A percentile compares a stretch with the other conserved stretches of the same genome.
phyloP scores from a whole-genome alignment of 1,284 basidiomycete genomes.

The Peniophora sp. region DNA sequence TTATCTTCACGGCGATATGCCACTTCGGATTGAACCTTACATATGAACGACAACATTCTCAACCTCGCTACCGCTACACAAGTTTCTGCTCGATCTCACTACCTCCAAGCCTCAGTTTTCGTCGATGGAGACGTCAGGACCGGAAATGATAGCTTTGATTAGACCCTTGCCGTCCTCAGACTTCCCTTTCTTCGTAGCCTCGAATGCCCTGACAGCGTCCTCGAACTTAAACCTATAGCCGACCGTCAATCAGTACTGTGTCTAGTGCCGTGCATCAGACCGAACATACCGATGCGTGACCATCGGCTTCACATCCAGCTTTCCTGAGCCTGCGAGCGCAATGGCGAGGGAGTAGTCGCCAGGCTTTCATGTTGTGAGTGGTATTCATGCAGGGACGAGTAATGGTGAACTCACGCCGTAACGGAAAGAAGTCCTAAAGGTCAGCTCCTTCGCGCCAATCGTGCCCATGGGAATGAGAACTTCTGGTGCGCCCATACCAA shows the following conservation, averaged over 20 bases:
- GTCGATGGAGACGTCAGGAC: conserved; percentile 45
- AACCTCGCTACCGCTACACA: no score
- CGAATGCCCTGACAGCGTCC: conserved; percentile 74
- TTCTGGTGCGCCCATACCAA: conserved; percentile 67
- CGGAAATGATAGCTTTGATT: conserved; percentile 73
- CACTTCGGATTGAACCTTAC: no score
- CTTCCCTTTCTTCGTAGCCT: conserved; percentile 72
- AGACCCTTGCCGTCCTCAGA: conserved; percentile 69
- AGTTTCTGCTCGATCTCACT: no score
- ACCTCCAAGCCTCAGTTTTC: conserved; percentile 11
- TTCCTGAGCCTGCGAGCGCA: conserved; percentile 69
- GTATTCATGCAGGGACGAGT: conserved; percentile 1
- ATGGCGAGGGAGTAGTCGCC: conserved; percentile 85
- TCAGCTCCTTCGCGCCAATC: conserved; percentile 70
- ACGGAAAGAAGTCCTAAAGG: conserved; percentile 82
- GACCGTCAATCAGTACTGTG: conserved; percentile 23
- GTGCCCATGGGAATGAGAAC: conserved; percentile 55
- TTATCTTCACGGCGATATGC: no score
- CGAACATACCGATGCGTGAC: conserved; percentile 73
- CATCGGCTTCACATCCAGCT: conserved; percentile 81
- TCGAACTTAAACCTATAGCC: conserved; percentile 62
- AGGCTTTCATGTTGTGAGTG: conserved; percentile 34
- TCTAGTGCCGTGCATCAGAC: not conserved
- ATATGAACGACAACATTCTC: no score
- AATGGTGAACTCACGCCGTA: conserved; percentile 52